A percentile compares a stretch with the other conserved stretches of the same genome.
phyloP scores from a whole-genome alignment of 176 grass and related monocot genomes.

The Cenchrus purpureus region DNA sequence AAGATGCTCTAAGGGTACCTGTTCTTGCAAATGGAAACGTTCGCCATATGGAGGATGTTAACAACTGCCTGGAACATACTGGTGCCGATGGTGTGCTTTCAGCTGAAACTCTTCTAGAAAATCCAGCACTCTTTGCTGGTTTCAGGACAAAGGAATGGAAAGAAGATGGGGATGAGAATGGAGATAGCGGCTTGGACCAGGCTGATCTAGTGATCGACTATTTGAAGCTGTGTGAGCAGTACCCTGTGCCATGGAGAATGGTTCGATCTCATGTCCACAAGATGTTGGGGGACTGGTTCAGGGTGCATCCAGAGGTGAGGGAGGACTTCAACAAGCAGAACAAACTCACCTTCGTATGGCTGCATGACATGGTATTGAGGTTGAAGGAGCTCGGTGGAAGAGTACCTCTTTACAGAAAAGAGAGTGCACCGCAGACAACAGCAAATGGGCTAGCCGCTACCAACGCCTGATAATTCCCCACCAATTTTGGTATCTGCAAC shows the following conservation, averaged over 20 bases:
- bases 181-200: constrained; percentile 61
- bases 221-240: constrained; percentile 81
- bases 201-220: constrained; percentile 81
- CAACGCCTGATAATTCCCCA: constrained; percentile 36
- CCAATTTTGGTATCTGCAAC: background rate
- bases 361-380: constrained; percentile 85
- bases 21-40: constrained; percentile 98
- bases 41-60: constrained; percentile 80
- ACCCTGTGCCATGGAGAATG: constrained; percentile 99
- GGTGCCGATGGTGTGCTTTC: constrained; percentile 92
- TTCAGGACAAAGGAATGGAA: constrained; percentile 73
- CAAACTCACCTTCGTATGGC: constrained; percentile 80
- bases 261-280: constrained; percentile 94
- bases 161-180: constrained; percentile 58
- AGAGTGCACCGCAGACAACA: background rate
- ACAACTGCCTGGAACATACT: constrained; percentile 80
- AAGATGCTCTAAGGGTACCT: constrained; percentile 78
- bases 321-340: constrained; percentile 88
- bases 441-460: constrained; percentile 28
- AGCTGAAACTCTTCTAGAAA: constrained; percentile 90
- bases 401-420: constrained; percentile 58
- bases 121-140: constrained; percentile 91
- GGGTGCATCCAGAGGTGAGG: constrained; percentile 79
- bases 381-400: constrained; percentile 73
- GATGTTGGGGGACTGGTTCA: constrained; percentile 90